These are phyloP conservation scores for Coemansia sp. DNA, from an alignment of 192 early-diverging fungal genomes.

Conservation along the genomic window DNA sequence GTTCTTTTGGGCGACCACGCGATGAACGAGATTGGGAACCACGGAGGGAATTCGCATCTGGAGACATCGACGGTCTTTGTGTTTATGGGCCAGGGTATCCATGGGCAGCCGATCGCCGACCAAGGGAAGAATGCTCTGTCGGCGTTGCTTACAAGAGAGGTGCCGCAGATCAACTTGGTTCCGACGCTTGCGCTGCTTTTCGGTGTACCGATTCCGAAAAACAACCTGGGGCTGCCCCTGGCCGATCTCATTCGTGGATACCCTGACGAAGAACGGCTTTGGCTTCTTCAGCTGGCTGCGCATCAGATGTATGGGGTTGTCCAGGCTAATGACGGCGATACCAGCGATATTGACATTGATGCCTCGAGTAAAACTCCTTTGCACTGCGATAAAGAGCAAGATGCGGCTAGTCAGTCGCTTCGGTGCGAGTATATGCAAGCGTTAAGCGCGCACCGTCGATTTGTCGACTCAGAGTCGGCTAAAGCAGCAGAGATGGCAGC, in stretches of 20 bases:
- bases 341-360: not conserved
- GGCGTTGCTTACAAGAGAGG: slow-evolving; percentile 22
- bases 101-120: slow-evolving; percentile 19
- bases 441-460: slow-evolving; percentile 15
- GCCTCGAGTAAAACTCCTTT: not conserved
- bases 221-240: slow-evolving; percentile 53
- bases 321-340: slow-evolving; percentile 26
- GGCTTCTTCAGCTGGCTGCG: slow-evolving; percentile 63
- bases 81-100: slow-evolving; percentile 48
- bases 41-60: slow-evolving; percentile 55
- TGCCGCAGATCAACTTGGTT: slow-evolving; percentile 50
- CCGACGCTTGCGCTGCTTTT: slow-evolving; percentile 56
- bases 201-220: slow-evolving; percentile 55
- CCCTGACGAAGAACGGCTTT: slow-evolving; percentile 35
- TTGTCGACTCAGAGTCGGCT: not conserved
- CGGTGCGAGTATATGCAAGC: slow-evolving; percentile 45
- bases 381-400: slow-evolving; percentile 9
- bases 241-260: slow-evolving; percentile 35
- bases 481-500: not conserved
- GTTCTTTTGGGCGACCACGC: slow-evolving; percentile 83
- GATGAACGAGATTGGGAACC: slow-evolving; percentile 72
- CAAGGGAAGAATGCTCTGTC: slow-evolving; percentile 27
- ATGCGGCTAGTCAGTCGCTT: slow-evolving; percentile 8
- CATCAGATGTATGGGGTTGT: slow-evolving; percentile 59
- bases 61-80: slow-evolving; percentile 56